phyloP scores from a whole-genome alignment of 2,329 filamentous ascomycete species.

The Pseudocercospora cruenta region DNA sequence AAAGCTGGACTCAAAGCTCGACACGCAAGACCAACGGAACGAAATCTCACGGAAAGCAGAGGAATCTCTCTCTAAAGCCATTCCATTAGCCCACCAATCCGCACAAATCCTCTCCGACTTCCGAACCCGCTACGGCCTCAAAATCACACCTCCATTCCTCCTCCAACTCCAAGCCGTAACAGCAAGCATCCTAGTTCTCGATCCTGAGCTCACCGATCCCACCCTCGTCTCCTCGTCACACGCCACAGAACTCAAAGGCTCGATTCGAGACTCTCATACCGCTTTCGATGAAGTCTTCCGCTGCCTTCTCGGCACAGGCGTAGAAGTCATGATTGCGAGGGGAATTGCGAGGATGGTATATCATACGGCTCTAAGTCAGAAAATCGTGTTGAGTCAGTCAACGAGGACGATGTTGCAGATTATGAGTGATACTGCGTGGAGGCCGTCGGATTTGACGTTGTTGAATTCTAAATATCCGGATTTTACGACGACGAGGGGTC shows the following conservation, averaged over 20 bases:
- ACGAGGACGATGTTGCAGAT: constrained; percentile 19
- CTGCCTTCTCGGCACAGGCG: constrained; percentile 18
- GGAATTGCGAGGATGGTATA: constrained; percentile 23
- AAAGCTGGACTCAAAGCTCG: too few relatives aligned
- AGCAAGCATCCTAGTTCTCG: constrained; percentile 16
- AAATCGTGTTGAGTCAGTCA: neutral
- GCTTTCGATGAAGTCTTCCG: constrained; percentile 27
- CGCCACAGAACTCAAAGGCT: neutral
- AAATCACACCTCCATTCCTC: constrained; percentile 17
- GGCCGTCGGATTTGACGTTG: constrained; percentile 16
- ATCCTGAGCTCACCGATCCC: constrained; percentile 10
- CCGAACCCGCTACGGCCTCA: constrained; percentile 21
- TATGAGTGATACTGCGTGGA: constrained; percentile 23
- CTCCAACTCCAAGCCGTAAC: constrained; percentile 16
- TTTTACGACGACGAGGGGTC: neutral
- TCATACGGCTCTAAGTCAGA: constrained; percentile 18
- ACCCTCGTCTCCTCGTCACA: neutral
- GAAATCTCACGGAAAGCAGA: too few relatives aligned
- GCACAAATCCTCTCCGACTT: constrained; percentile 19
- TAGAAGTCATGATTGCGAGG: constrained; percentile 19
- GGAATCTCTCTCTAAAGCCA: neutral
- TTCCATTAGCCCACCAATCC: constrained; percentile 19
- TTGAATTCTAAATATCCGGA: constrained; percentile 19
- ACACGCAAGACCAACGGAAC: too few relatives aligned
- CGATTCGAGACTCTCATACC: neutral